Percentiles rank a stretch among this genome's conserved stretches.
Evolutionary conservation across 176 grass and related monocot genomes (phyloP).

Genomic region (Oryza longistaminata): DNA sequence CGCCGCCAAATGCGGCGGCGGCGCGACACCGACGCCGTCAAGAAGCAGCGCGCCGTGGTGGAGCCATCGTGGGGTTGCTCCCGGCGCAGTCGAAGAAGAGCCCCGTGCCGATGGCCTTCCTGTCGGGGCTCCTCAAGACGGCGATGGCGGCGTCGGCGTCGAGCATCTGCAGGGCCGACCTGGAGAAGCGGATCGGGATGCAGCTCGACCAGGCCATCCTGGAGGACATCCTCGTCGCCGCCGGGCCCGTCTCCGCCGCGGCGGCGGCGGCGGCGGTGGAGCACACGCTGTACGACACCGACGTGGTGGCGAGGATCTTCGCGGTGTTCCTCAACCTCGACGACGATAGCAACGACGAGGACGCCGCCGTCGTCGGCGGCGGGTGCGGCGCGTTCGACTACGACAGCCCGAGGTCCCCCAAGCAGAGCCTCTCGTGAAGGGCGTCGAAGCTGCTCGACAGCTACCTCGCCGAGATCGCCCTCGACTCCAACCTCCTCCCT

Average conservation of each 20-base stretch:
- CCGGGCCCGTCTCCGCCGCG: background rate
- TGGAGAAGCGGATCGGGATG: constrained; percentile 86
- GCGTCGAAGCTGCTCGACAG: constrained; percentile 88
- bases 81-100: constrained; percentile 80
- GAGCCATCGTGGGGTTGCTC: constrained; percentile 71
- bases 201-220: constrained; percentile 92
- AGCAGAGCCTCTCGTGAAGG: constrained; percentile 77
- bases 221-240: constrained; percentile 82
- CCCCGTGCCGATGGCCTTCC: constrained; percentile 81
- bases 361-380: constrained; percentile 17
- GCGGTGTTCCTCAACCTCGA: constrained; percentile 73
- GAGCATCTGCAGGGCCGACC: constrained; percentile 56
- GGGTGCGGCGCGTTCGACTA: constrained; percentile 64
- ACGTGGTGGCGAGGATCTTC: constrained; percentile 77
- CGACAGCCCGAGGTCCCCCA: constrained; percentile 70
- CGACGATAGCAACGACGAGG: constrained; percentile 55
- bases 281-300: constrained; percentile 71
- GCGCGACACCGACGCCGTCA: constrained; percentile 43
- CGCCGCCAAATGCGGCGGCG: constrained; percentile 4
- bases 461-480: constrained; percentile 93
- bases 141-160: constrained; percentile 60
- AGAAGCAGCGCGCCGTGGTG: constrained; percentile 65
- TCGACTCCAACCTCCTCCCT: constrained; percentile 73
- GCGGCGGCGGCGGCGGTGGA: background rate
- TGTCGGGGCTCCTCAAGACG: constrained; percentile 83